Evolutionary conservation across 2,329 filamentous ascomycete species (phyloP).

Genomic region (Blastomyces gilchristii): DNA sequence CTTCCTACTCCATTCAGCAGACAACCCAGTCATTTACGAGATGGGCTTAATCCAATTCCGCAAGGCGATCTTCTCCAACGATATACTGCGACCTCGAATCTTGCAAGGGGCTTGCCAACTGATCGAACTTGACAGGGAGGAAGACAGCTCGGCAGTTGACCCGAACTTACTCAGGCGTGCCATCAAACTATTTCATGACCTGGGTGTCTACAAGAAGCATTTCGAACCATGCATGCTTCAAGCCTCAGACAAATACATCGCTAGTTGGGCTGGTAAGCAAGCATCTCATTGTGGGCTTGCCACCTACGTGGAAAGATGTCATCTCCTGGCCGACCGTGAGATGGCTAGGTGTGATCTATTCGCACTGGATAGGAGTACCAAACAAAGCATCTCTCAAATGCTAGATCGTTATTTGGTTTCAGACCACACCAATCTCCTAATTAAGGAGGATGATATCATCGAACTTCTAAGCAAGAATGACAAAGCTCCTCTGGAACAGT

Average conservation of each 20-base stretch:
- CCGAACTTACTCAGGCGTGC: conserved; percentile 58
- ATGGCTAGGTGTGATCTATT: conserved; percentile 66
- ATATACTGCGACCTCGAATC: conserved; percentile 43
- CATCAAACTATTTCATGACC: conserved; percentile 73
- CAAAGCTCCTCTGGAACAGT: conserved; percentile 57
- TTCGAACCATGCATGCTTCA: conserved; percentile 71
- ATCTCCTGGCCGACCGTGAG: conserved; percentile 61
- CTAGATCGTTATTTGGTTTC: conserved; percentile 65
- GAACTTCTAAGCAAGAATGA: conserved; percentile 63
- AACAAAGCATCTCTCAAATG: conserved; percentile 60
- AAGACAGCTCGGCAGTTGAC: conserved; percentile 46
- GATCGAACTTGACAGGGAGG: conserved; percentile 59
- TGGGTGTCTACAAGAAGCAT: conserved; percentile 64
- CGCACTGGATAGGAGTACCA: conserved; percentile 73
- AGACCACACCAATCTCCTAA: conserved; percentile 54
- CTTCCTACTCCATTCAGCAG: conserved; percentile 66
- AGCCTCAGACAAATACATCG: conserved; percentile 58
- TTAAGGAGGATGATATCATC: conserved; percentile 57
- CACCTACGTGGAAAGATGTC: conserved; percentile 62
- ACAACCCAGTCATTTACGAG: conserved; percentile 64
- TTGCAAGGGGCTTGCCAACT: conserved; percentile 67
- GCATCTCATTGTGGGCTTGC: conserved; percentile 54
- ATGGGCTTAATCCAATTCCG: conserved; percentile 70
- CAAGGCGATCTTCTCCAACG: conserved; percentile 46
- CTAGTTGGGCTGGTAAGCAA: conserved; percentile 57